Conservation (phyloP, 371 early-diverging fungal species). For the Mucor sp. region DNA sequence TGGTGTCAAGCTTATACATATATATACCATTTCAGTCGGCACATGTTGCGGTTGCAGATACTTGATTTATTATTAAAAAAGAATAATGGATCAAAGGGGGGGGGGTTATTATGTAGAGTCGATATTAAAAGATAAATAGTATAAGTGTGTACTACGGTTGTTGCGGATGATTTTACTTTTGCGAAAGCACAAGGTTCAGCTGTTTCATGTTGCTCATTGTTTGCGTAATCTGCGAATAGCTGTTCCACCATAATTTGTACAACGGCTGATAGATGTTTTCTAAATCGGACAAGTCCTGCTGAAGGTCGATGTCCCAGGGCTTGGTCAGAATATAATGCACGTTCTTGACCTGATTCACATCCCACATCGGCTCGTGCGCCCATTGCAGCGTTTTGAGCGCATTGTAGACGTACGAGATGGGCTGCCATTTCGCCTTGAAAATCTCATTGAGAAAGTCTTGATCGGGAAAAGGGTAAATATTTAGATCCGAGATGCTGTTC, state of each 20-base stretch:
- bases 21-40: not conserved
- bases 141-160: not conserved
- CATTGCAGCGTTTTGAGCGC: conserved; percentile 54
- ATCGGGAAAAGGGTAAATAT: conserved; percentile 50
- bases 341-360: conserved; percentile 29
- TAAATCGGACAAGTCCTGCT: conserved; percentile 14
- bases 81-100: not conserved
- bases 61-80: not conserved
- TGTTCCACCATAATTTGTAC: conserved; percentile 38
- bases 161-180: not conserved
- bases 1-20: not conserved
- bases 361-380: conserved; percentile 52
- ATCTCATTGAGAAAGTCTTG: conserved; percentile 61
- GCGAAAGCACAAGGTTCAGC: not conserved
- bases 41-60: not conserved
- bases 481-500: conserved; percentile 24
- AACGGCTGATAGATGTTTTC: conserved; percentile 24
- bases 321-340: conserved; percentile 38
- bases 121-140: not conserved
- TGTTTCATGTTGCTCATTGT: not conserved
- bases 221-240: conserved; percentile 6
- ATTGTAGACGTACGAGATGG: conserved; percentile 52
- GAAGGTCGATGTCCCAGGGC: conserved; percentile 33
- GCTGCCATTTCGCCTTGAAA: conserved; percentile 37
- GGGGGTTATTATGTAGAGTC: not conserved